Percentiles rank a stretch among this genome's conserved stretches.
Conservation (phyloP, 352 stramenopile species). For the Phytophthora uliginosa region DNA sequence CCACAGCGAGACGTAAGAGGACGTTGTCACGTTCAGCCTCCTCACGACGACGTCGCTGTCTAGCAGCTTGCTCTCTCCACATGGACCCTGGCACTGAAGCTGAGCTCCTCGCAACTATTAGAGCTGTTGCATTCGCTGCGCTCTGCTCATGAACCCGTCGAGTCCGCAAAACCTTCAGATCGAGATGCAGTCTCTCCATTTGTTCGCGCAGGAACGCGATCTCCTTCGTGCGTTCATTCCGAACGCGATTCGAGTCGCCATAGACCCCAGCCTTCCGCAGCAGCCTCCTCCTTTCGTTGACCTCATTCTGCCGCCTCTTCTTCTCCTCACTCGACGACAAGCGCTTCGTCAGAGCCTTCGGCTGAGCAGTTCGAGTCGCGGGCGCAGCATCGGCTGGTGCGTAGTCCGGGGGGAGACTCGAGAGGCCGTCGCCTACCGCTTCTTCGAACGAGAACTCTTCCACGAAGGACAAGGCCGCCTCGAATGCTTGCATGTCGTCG, state of each 20-base stretch:
- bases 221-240: slow-evolving; percentile 59
- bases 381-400: background rate
- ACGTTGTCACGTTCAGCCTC: background rate
- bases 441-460: slow-evolving; percentile 27
- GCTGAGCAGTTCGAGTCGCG: background rate
- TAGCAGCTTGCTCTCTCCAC: background rate
- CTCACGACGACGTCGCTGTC: background rate
- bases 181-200: slow-evolving; percentile 54
- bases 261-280: slow-evolving; percentile 37
- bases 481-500: slow-evolving; percentile 18
- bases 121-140: background rate
- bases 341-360: background rate
- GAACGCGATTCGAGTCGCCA: slow-evolving; percentile 26
- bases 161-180: slow-evolving; percentile 44
- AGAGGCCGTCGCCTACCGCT: background rate
- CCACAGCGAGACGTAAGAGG: background rate
- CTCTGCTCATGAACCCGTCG: slow-evolving; percentile 9
- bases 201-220: slow-evolving; percentile 67
- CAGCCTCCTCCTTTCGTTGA: slow-evolving; percentile 37
- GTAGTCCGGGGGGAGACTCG: background rate
- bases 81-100: background rate
- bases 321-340: slow-evolving; percentile 5
- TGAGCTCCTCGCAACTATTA: slow-evolving; percentile 8
- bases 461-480: slow-evolving; percentile 32
- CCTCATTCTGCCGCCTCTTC: slow-evolving; percentile 1